Conservation (phyloP, 352 stramenopile species). For the Phytophthora meadii region DNA sequence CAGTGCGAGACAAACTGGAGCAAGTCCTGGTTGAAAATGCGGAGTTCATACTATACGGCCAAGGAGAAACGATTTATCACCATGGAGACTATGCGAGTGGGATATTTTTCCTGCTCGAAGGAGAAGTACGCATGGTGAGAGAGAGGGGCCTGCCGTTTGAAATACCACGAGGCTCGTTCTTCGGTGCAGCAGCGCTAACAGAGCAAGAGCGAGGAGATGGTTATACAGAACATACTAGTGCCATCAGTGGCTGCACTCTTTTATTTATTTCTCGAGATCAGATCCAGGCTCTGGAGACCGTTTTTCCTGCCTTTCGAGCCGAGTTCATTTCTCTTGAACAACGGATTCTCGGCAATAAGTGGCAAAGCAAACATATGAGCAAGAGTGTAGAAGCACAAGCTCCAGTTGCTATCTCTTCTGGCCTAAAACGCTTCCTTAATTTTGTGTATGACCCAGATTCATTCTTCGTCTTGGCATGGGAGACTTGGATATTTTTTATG, state of each 20-base stretch:
- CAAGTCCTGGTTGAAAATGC: constrained; percentile 57
- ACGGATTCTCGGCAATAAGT: constrained; percentile 51
- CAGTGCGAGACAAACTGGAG: constrained; percentile 45
- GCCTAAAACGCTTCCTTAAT: constrained; percentile 34
- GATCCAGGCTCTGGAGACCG: constrained; percentile 59
- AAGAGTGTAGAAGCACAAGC: constrained; percentile 1
- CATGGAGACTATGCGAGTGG: constrained; percentile 68
- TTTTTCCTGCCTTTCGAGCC: constrained; percentile 67
- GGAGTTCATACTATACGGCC: constrained; percentile 62
- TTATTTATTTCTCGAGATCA: constrained; percentile 62
- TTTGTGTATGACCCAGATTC: constrained; percentile 55
- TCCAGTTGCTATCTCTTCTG: constrained; percentile 32
- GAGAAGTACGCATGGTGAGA: constrained; percentile 53
- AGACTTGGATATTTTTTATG: constrained; percentile 29
- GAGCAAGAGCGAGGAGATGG: constrained; percentile 58
- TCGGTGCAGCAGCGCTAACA: constrained; percentile 56
- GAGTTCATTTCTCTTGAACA: constrained; percentile 64
- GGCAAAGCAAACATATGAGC: constrained; percentile 41
- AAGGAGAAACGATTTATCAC: constrained; percentile 67
- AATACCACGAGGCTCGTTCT: constrained; percentile 53
- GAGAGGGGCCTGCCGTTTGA: constrained; percentile 18
- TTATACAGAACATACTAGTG: constrained; percentile 63
- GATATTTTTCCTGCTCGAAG: constrained; percentile 65
- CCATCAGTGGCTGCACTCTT: constrained; percentile 62
- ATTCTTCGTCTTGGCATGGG: constrained; percentile 28